These are phyloP conservation scores for Ambrosia trifida DNA, from an alignment of 129 eudicot genomes.

Conservation along the genomic window DNA sequence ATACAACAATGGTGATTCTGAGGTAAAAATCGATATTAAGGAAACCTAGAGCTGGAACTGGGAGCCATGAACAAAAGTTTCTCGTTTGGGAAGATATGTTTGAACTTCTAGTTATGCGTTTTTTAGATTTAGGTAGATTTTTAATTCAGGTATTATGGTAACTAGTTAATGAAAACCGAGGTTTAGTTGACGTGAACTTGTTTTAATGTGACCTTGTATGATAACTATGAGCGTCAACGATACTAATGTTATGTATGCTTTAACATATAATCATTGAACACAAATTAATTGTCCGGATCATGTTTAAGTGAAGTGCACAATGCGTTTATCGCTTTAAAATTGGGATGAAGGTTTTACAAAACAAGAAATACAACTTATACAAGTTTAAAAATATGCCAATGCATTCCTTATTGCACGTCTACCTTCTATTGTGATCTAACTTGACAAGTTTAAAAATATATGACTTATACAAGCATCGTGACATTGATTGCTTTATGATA, in stretches of 20 bases:
- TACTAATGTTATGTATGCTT: neutral
- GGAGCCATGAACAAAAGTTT: neutral
- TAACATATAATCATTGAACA: neutral
- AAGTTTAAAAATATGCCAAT: too few relatives aligned
- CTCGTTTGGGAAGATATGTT: neutral
- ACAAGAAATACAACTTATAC: too few relatives aligned
- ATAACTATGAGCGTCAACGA: neutral
- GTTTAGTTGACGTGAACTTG: neutral
- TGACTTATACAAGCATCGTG: too few relatives aligned
- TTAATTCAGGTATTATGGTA: neutral
- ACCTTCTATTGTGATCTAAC: too few relatives aligned
- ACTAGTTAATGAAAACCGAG: neutral
- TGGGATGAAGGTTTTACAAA: too few relatives aligned
- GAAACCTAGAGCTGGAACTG: neutral
- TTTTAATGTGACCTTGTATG: neutral
- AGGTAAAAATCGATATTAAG: neutral
- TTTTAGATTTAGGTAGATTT: neutral
- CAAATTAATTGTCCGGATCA: neutral
- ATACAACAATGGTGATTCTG: neutral
- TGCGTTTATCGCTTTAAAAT: too few relatives aligned
- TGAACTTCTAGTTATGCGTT: neutral
- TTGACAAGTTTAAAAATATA: too few relatives aligned
- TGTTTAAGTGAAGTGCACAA: too few relatives aligned
- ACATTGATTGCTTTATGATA: neutral
- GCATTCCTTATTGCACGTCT: too few relatives aligned